Evolutionary conservation across 2,329 filamentous ascomycete species (phyloP), one percentile per base, ranked within the genome.

Genomic region (Botrytis hyacinthi): DNA sequence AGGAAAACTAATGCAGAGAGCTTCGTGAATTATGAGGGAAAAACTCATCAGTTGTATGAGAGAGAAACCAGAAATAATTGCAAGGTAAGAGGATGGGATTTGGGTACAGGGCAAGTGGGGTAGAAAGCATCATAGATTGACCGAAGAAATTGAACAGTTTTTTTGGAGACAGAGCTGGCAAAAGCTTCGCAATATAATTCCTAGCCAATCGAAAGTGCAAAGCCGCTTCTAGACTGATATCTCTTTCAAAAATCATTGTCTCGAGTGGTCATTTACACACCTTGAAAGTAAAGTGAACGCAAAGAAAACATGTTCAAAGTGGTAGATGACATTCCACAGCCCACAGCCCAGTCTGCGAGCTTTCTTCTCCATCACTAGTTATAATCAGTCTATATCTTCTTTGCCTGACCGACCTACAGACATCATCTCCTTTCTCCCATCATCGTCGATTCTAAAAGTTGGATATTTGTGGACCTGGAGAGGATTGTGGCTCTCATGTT

Each of bases 401-500:
- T 57, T 0, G 0, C 14, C n/a, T 3, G 16, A 32, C n/a, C 12
- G 14, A 32, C 0, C 22, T 16, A 1, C 7, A 32, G 35, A 20
- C 5, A 3, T 22, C 32, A 16, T 29, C 26, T 42, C 8, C 1
- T 42, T 42, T 32, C 26, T 6, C 1, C 26, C n/a, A 32, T 40
- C 4, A 10, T 68, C 5, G 35, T 32, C 1, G 26, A 5, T 32
- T 54, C 26, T 35, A 18, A 4, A n/a, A 35, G 16, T 14, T 57
- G 12, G 0, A 29, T 9, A 3, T 32, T 40, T 12, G 35, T 54
- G 4, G 35, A 54, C 4, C 37, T 40, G 3, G 16, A 6, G 3
- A 6, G 4, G 4, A n/a, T 20, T 54, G 3, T 20, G 35, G 26
- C 40, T 1, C 9, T 54, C 29, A 8, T 9, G 7, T 5, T 20